Conservation (phyloP, 495 filamentous ascomycete species). For the Talaromyces liani region DNA sequence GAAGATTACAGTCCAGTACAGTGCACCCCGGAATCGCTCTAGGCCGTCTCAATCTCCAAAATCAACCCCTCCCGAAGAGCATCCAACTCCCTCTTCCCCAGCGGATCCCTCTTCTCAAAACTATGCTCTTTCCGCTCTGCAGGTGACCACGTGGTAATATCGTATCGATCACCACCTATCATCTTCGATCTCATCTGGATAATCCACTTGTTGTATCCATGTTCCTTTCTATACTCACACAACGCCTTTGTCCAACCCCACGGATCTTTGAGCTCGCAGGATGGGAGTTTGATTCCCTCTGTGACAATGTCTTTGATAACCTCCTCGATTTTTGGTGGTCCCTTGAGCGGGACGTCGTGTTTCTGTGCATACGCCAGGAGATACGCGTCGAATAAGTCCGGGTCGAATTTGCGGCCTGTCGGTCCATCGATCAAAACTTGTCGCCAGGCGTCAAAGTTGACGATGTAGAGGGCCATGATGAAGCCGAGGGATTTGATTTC, state of each 20-base stretch:
- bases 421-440: background rate
- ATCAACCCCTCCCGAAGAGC: constrained; percentile 18
- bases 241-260: constrained; percentile 15
- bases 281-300: constrained; percentile 11
- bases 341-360: constrained; percentile 11
- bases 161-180: constrained; percentile 19
- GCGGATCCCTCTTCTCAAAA: constrained; percentile 18
- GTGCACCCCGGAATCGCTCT: background rate
- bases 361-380: constrained; percentile 16
- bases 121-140: constrained; percentile 14
- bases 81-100: constrained; percentile 12
- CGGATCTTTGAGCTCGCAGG: constrained; percentile 12
- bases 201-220: background rate
- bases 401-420: constrained; percentile 8
- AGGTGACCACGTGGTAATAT: constrained; percentile 19
- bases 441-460: background rate
- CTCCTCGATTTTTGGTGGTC: constrained; percentile 10
- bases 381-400: constrained; percentile 7
- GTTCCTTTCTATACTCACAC: constrained; percentile 8
- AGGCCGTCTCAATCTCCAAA: background rate
- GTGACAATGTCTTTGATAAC: constrained; percentile 2
- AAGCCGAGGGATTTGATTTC: constrained; percentile 27
- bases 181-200: no score
- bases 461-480: constrained; percentile 19
- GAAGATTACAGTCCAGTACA: background rate